These are phyloP conservation scores for Globisporangium spinosum DNA, from an alignment of 352 stramenopile genomes.

Conservation along the genomic window DNA sequence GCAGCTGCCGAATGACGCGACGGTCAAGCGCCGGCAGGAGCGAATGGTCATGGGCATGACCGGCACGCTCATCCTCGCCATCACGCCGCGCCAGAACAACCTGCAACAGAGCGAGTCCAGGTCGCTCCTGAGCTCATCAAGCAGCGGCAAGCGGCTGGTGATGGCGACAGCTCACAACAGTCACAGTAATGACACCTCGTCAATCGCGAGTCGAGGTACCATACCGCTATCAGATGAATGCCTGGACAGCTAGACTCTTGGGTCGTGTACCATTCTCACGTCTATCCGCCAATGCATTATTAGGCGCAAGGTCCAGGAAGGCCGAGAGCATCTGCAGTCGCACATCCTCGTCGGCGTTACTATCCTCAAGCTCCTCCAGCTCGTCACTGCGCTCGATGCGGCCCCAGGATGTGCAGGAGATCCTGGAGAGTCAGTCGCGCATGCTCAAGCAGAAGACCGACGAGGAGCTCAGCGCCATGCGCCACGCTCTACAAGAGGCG, in stretches of 20 bases:
- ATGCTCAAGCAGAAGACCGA: constrained; percentile 29
- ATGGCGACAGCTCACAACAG: neutral
- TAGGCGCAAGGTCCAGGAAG: constrained; percentile 1
- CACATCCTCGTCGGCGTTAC: neutral
- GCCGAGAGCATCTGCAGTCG: constrained; percentile 10
- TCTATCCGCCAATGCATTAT: neutral
- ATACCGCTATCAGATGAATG: neutral
- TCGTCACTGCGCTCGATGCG: constrained; percentile 27
- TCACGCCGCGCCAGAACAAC: constrained; percentile 31
- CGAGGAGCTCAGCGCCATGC: constrained; percentile 26
- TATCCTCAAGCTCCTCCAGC: constrained; percentile 14
- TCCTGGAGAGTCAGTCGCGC: constrained; percentile 34
- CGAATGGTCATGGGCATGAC: constrained; percentile 49
- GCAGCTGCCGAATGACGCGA: constrained; percentile 23
- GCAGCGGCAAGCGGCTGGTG: constrained; percentile 11
- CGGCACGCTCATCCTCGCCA: constrained; percentile 39
- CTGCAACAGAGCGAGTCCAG: neutral
- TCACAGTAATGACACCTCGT: neutral
- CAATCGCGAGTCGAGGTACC: constrained; percentile 1
- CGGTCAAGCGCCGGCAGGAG: constrained; percentile 29
- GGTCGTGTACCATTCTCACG: neutral
- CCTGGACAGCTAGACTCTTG: neutral
- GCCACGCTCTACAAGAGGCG: constrained; percentile 28
- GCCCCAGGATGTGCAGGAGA: constrained; percentile 35
- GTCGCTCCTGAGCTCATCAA: constrained; percentile 12